Base-by-base conservation (phyloP, 169 alveolate species). In the Eimeria brunetti region DNA sequence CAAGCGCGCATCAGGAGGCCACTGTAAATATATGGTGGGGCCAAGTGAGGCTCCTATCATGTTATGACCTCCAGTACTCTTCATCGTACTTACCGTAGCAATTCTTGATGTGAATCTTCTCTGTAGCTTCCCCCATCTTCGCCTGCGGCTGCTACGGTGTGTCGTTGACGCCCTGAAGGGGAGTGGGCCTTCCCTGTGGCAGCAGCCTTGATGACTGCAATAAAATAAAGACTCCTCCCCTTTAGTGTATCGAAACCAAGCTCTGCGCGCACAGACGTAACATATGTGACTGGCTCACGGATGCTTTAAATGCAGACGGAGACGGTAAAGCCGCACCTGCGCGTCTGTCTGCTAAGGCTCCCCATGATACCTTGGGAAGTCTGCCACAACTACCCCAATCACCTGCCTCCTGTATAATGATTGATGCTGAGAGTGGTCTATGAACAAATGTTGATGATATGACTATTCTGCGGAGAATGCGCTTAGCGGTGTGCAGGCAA, bases 81-180 rank as follows among this genome's bases (percentile, higher is more conserved):
- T 16, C 83, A 38, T 5, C 5, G 38, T 8, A 38, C 93, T 86
- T 30, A 86, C 93, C 93, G 67, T 86, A 86, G 83, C 93, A 86
- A 41, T 86, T 86, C 93, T 86, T 86, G 36, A 86, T 86, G 27
- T 86, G 93, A 8, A 86, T 60, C 64, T 62, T 36, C 53, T 86
- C 93, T 9, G 81, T 14, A 64, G 67, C 83, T 12, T 86, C 93
- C 75, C 83, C 83, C 93, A 86, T 86, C 75, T 62, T 86, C 69
- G 33, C 93, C 58, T 33, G 56, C 36, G 78, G 38, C 16, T 20
- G 51, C 0, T 84, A 22, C 38, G n/a, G 46, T 27, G 67, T 49
- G 44, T 24, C 44, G 38, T 14, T 24, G 46, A 41, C 18, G 38
- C 64, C 46, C 88, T 46, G 67, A n/a, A 46, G 6, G 27, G 14